Conservation (phyloP, 257 asterid genomes). For the Cynanchum wilfordii region DNA sequence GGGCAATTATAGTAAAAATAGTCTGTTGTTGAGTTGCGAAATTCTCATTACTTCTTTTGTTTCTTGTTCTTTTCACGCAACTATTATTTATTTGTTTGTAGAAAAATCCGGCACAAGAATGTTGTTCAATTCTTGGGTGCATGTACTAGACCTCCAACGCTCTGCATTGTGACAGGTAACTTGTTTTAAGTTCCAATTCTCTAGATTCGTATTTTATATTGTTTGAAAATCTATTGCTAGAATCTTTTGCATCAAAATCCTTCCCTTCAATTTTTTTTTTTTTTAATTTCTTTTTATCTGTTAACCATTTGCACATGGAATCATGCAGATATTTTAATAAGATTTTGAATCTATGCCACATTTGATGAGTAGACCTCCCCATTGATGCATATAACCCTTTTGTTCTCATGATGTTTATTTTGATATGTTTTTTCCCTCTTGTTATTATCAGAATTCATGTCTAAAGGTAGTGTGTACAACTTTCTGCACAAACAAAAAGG, state of each 20-base stretch:
- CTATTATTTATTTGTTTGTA: constrained; percentile 10
- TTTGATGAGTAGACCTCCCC: neutral
- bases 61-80: neutral
- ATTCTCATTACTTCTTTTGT: neutral
- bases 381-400: neutral
- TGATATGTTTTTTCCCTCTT: constrained; percentile 5
- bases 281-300: no score
- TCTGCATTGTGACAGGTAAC: constrained; percentile 47
- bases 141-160: constrained; percentile 42
- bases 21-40: neutral
- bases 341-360: neutral
- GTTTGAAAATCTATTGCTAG: neutral
- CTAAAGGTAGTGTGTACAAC: constrained; percentile 39
- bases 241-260: neutral
- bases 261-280: neutral
- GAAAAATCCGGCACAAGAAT: constrained; percentile 50
- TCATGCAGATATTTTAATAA: neutral
- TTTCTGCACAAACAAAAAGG: constrained; percentile 39
- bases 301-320: neutral
- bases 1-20: neutral
- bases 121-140: constrained; percentile 52
- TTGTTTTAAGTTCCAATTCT: neutral
- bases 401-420: neutral
- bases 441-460: constrained; percentile 39
- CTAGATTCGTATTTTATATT: neutral